These are phyloP conservation scores for Paspalum vaginatum DNA, from an alignment of 176 grass and related monocot species.

Conservation along the genomic window DNA sequence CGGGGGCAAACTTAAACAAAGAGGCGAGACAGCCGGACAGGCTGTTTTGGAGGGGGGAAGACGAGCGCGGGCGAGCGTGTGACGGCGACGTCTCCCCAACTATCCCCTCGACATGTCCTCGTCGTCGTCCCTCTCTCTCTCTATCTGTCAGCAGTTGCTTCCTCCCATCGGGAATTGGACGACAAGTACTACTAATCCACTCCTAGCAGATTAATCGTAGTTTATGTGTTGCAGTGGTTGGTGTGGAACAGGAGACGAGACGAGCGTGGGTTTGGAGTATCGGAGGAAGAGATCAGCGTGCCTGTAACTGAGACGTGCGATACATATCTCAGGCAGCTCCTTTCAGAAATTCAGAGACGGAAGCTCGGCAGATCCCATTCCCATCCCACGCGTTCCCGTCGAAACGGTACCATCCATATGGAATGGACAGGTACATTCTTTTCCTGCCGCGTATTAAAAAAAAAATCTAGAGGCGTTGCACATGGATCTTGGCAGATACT, in stretches of 20 bases:
- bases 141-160: slow-evolving; percentile 44
- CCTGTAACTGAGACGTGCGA: not conserved
- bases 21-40: not conserved
- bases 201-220: too few relatives aligned
- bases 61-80: slow-evolving; percentile 11
- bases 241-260: not conserved
- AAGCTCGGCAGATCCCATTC: not conserved
- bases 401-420: too few relatives aligned
- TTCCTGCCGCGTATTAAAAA: not conserved
- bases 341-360: not conserved
- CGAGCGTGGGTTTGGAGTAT: not conserved
- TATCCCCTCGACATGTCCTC: not conserved
- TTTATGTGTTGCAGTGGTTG: slow-evolving; percentile 36
- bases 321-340: not conserved
- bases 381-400: slow-evolving; percentile 5
- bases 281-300: not conserved
- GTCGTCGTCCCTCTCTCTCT: too few relatives aligned
- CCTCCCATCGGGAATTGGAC: slow-evolving; percentile 35
- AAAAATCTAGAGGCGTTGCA: slow-evolving; percentile 18
- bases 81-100: slow-evolving; percentile 60
- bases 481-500: not conserved
- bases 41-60: not conserved
- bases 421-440: not conserved
- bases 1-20: slow-evolving; percentile 29
- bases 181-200: not conserved